Conservation (phyloP, 148 eudicot genomes). For the Bassia scoparia region DNA sequence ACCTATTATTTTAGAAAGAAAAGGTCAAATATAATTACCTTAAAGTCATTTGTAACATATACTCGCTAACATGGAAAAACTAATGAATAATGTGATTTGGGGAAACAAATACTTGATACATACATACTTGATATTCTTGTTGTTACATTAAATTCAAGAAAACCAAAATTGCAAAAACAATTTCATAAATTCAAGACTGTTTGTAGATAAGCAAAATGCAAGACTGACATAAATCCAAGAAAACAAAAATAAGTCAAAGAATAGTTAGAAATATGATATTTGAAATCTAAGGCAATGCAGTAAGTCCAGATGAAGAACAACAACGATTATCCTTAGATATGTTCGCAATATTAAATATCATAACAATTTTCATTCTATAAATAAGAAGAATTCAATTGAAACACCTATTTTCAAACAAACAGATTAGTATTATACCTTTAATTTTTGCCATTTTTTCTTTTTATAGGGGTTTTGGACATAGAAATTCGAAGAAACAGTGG, state of each 20-base stretch:
- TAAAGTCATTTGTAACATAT: neutral
- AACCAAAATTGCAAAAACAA: neutral
- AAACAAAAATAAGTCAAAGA: neutral
- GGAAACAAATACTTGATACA: neutral
- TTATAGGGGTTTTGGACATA: too few species aligned
- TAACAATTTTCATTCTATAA: too few species aligned
- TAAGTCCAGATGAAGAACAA: neutral
- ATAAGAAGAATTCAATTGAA: too few species aligned
- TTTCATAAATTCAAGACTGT: constrained; percentile 1
- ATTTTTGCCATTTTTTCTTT: too few species aligned
- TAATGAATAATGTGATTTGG: neutral
- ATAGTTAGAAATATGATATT: neutral
- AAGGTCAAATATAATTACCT: neutral
- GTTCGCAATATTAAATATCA: too few species aligned
- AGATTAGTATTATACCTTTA: too few species aligned
- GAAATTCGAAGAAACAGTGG: too few species aligned
- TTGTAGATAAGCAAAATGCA: neutral
- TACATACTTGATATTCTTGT: neutral
- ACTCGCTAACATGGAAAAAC: neutral
- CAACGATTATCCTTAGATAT: too few species aligned
- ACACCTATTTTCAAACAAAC: too few species aligned
- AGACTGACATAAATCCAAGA: neutral
- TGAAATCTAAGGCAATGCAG: neutral
- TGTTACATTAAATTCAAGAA: neutral
- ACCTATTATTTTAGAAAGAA: neutral